Evolutionary conservation across 1,284 basidiomycete species (phyloP).

Genomic region (Sphaerobolus stellatus): DNA sequence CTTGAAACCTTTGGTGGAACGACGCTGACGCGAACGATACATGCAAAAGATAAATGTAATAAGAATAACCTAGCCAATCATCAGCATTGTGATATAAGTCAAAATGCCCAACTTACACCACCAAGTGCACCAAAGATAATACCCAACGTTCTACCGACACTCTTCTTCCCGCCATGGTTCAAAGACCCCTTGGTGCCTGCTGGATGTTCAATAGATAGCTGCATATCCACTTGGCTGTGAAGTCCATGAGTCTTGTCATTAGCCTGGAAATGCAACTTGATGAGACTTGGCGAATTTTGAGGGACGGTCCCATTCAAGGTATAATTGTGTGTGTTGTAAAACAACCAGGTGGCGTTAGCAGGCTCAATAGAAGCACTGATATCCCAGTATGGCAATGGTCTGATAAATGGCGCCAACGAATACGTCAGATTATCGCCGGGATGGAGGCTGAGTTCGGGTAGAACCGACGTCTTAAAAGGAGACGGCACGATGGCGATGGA

Average conservation of each 20-base stretch:
- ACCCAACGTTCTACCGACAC: not conserved
- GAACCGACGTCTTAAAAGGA: constrained; percentile 57
- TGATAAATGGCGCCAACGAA: constrained; percentile 49
- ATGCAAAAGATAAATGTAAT: no score
- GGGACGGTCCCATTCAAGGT: constrained; percentile 59
- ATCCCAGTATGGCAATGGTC: constrained; percentile 41
- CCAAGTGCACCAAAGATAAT: not conserved
- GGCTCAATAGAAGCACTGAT: constrained; percentile 56
- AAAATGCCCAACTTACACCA: constrained; percentile 2
- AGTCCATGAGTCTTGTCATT: not conserved
- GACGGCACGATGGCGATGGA: constrained; percentile 65
- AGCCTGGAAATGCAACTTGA: not conserved
- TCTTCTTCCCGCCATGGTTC: not conserved
- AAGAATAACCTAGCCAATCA: constrained; percentile 5
- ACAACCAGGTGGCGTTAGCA: constrained; percentile 45
- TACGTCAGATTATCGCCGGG: constrained; percentile 49
- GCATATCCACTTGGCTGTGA: not conserved
- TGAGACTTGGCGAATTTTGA: not conserved
- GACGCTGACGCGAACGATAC: not conserved
- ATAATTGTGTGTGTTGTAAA: constrained; percentile 46
- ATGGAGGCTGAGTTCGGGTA: constrained; percentile 54
- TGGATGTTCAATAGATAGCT: not conserved
- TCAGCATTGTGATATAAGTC: constrained; percentile 1
- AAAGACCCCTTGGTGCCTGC: not conserved
- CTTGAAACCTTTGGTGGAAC: not conserved